Evolutionary conservation across 2,329 filamentous ascomycete species (phyloP).

Genomic region (Coniella vitis): DNA sequence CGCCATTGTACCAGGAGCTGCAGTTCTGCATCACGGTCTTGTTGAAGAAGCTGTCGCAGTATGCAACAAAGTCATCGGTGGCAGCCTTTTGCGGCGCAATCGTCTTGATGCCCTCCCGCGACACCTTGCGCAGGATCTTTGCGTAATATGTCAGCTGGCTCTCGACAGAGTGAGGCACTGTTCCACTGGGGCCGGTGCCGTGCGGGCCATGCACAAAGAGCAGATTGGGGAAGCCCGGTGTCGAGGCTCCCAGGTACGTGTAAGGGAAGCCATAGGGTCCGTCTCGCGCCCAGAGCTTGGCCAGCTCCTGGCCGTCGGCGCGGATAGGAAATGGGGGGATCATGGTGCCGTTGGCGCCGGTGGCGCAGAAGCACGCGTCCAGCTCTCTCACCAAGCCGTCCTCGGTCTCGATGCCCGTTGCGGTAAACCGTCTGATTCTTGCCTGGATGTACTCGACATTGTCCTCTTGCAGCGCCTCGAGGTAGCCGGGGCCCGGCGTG

Average conservation of each 20-base stretch:
- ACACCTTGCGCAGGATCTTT: slow-evolving; percentile 60
- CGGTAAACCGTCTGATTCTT: slow-evolving; percentile 51
- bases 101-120: slow-evolving; percentile 57
- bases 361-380: slow-evolving; percentile 62
- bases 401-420: slow-evolving; percentile 50
- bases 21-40: slow-evolving; percentile 51
- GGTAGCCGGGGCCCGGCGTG: slow-evolving; percentile 60
- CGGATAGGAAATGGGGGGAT: slow-evolving; percentile 55
- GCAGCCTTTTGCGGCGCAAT: slow-evolving; percentile 51
- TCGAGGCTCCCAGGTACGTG: slow-evolving; percentile 58
- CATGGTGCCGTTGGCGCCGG: slow-evolving; percentile 56
- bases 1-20: slow-evolving; percentile 69
- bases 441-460: slow-evolving; percentile 57
- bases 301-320: slow-evolving; percentile 46
- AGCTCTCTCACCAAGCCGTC: slow-evolving; percentile 52
- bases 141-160: slow-evolving; percentile 59
- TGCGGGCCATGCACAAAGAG: slow-evolving; percentile 59
- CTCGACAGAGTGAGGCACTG: slow-evolving; percentile 61
- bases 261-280: slow-evolving; percentile 56
- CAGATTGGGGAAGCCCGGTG: slow-evolving; percentile 61
- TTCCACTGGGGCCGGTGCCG: slow-evolving; percentile 53
- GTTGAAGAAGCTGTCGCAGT: slow-evolving; percentile 49
- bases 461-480: slow-evolving; percentile 54
- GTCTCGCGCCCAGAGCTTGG: slow-evolving; percentile 48
- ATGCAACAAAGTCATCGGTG: slow-evolving; percentile 57